Conservation (phyloP, 257 asterid genomes). For the Solanum medicagineum region DNA sequence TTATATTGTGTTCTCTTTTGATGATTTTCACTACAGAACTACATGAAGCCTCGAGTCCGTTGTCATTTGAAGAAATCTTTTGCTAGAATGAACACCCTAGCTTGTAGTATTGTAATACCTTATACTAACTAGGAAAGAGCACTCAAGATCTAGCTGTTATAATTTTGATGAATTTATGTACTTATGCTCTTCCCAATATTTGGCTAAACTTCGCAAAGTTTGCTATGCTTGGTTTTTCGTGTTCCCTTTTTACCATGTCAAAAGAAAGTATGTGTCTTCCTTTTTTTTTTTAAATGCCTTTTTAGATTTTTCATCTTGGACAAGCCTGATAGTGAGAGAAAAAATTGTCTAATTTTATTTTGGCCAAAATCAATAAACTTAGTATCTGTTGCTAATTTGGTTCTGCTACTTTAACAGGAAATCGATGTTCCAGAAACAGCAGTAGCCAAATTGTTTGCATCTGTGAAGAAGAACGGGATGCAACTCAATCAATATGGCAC, state of each 20-base stretch:
- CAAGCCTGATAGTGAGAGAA: background rate
- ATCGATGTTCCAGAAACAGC: conserved; percentile 79
- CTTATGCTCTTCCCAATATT: background rate
- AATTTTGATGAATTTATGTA: background rate
- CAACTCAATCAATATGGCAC: conserved; percentile 53
- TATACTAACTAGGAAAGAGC: background rate
- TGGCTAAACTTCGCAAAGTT: background rate
- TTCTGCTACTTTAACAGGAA: conserved; percentile 32
- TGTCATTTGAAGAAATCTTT: background rate
- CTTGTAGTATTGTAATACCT: background rate
- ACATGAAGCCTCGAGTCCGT: background rate
- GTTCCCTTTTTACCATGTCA: background rate
- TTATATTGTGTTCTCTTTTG: background rate
- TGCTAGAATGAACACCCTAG: background rate
- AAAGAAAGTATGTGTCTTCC: background rate
- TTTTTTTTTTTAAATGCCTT: background rate
- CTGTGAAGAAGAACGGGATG: conserved; percentile 42
- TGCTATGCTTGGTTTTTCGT: background rate
- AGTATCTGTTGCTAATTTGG: background rate
- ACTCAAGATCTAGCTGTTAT: background rate
- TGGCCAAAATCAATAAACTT: background rate
- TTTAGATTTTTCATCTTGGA: background rate
- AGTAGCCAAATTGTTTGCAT: conserved; percentile 73
- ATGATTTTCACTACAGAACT: background rate
- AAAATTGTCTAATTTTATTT: background rate